phyloP scores from a whole-genome alignment of 1,139 yeast genomes.

The Ashbya aceris region DNA sequence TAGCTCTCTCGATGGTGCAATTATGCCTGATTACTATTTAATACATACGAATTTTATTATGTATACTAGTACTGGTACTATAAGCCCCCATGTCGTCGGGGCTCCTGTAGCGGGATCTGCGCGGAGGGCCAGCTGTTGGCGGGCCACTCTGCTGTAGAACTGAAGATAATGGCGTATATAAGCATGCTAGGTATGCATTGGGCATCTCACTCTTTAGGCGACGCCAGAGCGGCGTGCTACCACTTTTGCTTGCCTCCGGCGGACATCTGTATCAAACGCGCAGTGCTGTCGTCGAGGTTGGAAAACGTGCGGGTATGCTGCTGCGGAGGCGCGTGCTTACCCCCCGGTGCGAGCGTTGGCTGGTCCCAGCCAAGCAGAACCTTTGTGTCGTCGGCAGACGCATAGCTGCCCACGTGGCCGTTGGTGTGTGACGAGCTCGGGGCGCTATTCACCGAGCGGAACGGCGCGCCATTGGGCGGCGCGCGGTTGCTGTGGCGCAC shows the following conservation, averaged over 20 bases:
- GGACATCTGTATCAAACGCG: slow-evolving; percentile 16
- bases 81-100: no score
- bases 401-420: not conserved
- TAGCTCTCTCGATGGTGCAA: no score
- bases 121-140: no score
- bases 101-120: no score
- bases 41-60: no score
- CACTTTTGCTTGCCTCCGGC: not conserved
- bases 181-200: no score
- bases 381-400: slow-evolving; percentile 9
- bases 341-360: slow-evolving; percentile 3
- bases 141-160: no score
- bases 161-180: no score
- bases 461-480: not conserved
- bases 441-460: slow-evolving; percentile 5
- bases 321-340: not conserved
- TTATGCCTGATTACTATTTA: no score
- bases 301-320: slow-evolving; percentile 9
- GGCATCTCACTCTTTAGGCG: no score
- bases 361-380: slow-evolving; percentile 10
- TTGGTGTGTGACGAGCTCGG: slow-evolving; percentile 7
- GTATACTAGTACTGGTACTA: no score
- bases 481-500: not conserved
- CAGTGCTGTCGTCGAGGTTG: slow-evolving; percentile 20
- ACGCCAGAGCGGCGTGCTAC: not conserved